phyloP scores from a whole-genome alignment of 495 filamentous ascomycete species.

The Xylaria longipes region DNA sequence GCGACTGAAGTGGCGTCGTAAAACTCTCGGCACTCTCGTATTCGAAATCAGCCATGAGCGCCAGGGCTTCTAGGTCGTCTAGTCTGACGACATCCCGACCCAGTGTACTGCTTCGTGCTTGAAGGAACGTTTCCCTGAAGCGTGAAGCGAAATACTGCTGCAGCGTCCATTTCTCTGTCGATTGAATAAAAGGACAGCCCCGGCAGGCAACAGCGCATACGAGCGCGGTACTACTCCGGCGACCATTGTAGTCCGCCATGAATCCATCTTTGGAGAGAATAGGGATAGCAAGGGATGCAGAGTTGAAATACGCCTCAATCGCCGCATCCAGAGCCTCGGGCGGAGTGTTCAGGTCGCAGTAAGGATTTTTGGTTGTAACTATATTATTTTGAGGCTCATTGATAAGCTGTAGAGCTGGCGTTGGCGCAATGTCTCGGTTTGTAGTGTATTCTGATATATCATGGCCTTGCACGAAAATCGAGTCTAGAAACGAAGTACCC shows the following conservation, averaged over 20 bases:
- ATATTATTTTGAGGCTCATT: background rate
- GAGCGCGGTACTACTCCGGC: slow-evolving; percentile 2
- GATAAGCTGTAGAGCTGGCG: background rate
- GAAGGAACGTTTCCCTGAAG: slow-evolving; percentile 47
- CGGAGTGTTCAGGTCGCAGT: background rate
- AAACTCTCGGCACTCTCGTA: background rate
- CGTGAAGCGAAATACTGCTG: slow-evolving; percentile 42
- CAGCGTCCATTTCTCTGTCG: slow-evolving; percentile 23
- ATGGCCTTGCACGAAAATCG: slow-evolving; percentile 14
- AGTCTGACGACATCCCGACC: slow-evolving; percentile 1
- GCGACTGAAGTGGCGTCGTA: slow-evolving; percentile 3
- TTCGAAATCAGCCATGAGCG: slow-evolving; percentile 12
- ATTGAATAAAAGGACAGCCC: slow-evolving; percentile 8
- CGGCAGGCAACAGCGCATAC: slow-evolving; percentile 18
- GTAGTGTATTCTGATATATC: background rate
- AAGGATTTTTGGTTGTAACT: background rate
- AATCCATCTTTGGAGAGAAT: slow-evolving; percentile 3
- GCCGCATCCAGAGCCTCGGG: slow-evolving; percentile 11
- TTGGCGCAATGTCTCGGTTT: background rate
- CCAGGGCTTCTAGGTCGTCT: slow-evolving; percentile 9
- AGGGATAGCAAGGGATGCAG: slow-evolving; percentile 35
- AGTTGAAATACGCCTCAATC: slow-evolving; percentile 26
- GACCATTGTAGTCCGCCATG: slow-evolving; percentile 13
- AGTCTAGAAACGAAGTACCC: slow-evolving; percentile 24
- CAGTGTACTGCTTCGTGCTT: slow-evolving; percentile 13